These are phyloP conservation scores for Botryosphaeria agaves DNA, from an alignment of 2,329 filamentous ascomycete species.

Conservation along the genomic window DNA sequence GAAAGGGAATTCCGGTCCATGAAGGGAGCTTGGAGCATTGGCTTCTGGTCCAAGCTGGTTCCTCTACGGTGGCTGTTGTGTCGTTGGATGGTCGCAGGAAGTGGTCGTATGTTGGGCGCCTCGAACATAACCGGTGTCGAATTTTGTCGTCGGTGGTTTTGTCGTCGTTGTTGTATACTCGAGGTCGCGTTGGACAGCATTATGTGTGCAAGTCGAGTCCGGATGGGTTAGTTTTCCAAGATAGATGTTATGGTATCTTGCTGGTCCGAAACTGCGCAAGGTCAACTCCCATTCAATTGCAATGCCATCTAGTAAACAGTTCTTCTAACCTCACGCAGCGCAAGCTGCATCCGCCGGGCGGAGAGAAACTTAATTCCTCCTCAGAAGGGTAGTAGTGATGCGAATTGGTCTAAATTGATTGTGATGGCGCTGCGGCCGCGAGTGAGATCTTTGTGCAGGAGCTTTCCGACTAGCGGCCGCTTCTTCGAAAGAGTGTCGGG, in stretches of 20 bases:
- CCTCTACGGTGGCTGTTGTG: slow-evolving; percentile 54
- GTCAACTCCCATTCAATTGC: not conserved
- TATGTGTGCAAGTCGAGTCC: slow-evolving; percentile 51
- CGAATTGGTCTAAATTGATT: not conserved
- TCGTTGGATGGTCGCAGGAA: slow-evolving; percentile 39
- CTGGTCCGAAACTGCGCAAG: slow-evolving; percentile 12
- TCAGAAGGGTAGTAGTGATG: slow-evolving; percentile 10
- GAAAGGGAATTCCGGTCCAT: slow-evolving; percentile 6
- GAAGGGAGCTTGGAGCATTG: slow-evolving; percentile 5
- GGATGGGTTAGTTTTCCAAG: slow-evolving; percentile 30
- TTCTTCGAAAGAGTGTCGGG: not conserved
- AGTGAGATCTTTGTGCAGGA: slow-evolving; percentile 6
- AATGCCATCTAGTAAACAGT: slow-evolving; percentile 3
- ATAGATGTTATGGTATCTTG: slow-evolving; percentile 31
- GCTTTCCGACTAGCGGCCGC: slow-evolving; percentile 5
- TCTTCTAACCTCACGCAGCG: slow-evolving; percentile 56
- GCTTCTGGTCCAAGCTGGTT: slow-evolving; percentile 58
- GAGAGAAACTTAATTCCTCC: slow-evolving; percentile 26
- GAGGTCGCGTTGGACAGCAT: slow-evolving; percentile 62
- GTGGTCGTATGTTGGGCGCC: slow-evolving; percentile 49
- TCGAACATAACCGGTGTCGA: slow-evolving; percentile 71
- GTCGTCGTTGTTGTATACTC: slow-evolving; percentile 56
- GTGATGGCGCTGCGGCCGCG: slow-evolving; percentile 1
- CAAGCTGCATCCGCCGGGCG: slow-evolving; percentile 68
- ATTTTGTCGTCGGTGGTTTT: slow-evolving; percentile 71